Percentiles rank a stretch among this genome's conserved stretches.
phyloP scores from a whole-genome alignment of 495 filamentous ascomycete genomes.

The Collariella sp. region DNA sequence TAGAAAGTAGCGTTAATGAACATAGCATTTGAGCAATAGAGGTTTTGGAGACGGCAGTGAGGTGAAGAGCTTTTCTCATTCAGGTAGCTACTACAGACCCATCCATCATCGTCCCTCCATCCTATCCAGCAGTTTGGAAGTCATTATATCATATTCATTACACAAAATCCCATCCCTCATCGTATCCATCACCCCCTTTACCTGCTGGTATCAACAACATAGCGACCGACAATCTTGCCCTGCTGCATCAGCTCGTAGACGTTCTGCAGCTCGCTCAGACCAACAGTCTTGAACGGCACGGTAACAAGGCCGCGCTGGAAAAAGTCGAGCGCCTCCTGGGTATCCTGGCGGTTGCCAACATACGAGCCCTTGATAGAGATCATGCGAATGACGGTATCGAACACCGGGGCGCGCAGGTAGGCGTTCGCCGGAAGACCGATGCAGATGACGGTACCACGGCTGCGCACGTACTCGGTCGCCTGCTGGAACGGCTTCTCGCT shows the following conservation, averaged over 20 bases:
- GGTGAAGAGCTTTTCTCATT: too few species aligned
- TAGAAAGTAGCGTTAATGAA: too few species aligned
- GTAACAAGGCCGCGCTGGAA: slow-evolving; percentile 74
- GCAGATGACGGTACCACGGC: slow-evolving; percentile 68
- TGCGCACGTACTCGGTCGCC: slow-evolving; percentile 70
- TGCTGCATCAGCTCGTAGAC: slow-evolving; percentile 69
- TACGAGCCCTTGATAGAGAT: slow-evolving; percentile 89
- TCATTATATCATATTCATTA: too few species aligned
- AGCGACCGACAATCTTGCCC: slow-evolving; percentile 76
- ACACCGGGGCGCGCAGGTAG: slow-evolving; percentile 72
- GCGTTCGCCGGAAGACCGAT: slow-evolving; percentile 79
- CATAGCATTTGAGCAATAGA: too few species aligned
- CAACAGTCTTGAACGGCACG: slow-evolving; percentile 74
- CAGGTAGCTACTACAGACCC: too few species aligned
- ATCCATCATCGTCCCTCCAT: too few species aligned
- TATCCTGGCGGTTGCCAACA: slow-evolving; percentile 83
- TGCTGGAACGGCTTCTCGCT: slow-evolving; percentile 91
- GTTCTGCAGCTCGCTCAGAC: slow-evolving; percentile 65
- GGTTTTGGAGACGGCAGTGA: too few species aligned
- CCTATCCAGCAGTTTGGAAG: too few species aligned
- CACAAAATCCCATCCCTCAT: too few species aligned
- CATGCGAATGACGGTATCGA: slow-evolving; percentile 76
- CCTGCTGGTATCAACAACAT: slow-evolving; percentile 65
- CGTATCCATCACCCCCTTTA: too few species aligned
- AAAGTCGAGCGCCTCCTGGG: slow-evolving; percentile 80